These are phyloP conservation scores for Fusarium sp. DNA, from an alignment of 2,329 filamentous ascomycete species.

Conservation along the genomic window DNA sequence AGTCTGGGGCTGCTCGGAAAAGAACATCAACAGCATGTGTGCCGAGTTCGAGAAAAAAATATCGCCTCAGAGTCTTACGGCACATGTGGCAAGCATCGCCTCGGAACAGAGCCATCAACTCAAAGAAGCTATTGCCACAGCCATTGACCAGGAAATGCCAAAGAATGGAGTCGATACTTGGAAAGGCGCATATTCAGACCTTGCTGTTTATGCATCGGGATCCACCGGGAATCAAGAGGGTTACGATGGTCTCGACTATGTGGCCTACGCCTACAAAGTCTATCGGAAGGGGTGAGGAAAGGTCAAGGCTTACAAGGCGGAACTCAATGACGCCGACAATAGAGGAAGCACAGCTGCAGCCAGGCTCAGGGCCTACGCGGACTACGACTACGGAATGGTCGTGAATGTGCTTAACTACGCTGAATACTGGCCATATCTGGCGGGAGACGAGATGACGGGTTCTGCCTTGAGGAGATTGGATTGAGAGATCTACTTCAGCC, in stretches of 20 bases:
- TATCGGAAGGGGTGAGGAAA: not conserved
- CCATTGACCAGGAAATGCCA: not conserved
- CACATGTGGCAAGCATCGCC: not conserved
- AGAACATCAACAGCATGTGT: not conserved
- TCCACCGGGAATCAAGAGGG: rapidly evolving
- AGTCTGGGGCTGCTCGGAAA: not conserved
- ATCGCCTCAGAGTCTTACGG: not conserved
- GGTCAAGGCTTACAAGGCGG: not conserved
- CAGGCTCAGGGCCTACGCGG: not conserved
- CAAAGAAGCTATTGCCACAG: not conserved
- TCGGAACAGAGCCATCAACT: not conserved
- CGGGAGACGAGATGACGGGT: not conserved
- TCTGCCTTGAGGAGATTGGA: not conserved
- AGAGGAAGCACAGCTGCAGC: not conserved
- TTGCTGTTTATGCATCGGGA: not conserved
- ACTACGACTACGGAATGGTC: not conserved
- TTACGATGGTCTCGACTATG: not conserved
- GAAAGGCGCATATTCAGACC: not conserved
- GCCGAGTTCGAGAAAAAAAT: not conserved
- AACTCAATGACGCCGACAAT: not conserved
- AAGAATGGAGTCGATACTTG: not conserved
- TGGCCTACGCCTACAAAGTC: not conserved
- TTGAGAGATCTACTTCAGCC: not conserved
- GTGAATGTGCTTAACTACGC: not conserved
- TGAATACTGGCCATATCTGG: not conserved